These are phyloP conservation scores for Ganoderma sinense DNA, from an alignment of 1,284 basidiomycete genomes.

Conservation along the genomic window DNA sequence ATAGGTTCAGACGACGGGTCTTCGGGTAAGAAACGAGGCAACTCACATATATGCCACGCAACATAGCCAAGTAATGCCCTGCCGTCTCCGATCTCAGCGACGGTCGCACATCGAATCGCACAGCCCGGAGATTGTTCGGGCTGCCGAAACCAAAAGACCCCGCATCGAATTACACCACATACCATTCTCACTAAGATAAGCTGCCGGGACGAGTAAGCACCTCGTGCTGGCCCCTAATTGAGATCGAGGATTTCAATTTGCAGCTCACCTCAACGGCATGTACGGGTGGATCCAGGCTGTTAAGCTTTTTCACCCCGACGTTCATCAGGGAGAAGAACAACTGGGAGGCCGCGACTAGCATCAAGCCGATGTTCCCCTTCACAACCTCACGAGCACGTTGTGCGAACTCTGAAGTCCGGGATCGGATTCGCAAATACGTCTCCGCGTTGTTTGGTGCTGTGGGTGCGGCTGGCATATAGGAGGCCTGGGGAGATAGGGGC, in stretches of 20 bases:
- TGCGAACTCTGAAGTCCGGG: background rate
- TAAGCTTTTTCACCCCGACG: conserved; percentile 66
- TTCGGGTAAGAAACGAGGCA: background rate
- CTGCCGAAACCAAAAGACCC: background rate
- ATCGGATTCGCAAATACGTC: background rate
- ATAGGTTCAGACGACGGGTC: background rate
- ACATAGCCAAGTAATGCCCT: conserved; percentile 54
- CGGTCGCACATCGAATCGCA: background rate
- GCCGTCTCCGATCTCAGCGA: background rate
- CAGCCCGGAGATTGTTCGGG: background rate
- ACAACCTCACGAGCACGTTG: conserved; percentile 18
- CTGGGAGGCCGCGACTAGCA: conserved; percentile 68
- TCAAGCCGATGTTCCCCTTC: conserved; percentile 62
- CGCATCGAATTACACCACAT: conserved; percentile 11
- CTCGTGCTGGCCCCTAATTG: background rate
- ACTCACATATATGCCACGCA: conserved; percentile 53
- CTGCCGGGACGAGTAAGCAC: conserved; percentile 30
- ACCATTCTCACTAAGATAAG: conserved; percentile 60
- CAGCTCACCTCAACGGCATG: conserved; percentile 59
- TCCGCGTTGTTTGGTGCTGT: conserved; percentile 2
- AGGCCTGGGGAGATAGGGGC: conserved; percentile 20
- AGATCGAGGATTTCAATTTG: background rate
- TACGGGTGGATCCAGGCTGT: conserved; percentile 64
- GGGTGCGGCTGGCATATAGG: conserved; percentile 28
- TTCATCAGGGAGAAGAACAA: conserved; percentile 71